Base-by-base conservation (phyloP, 768 basidiomycete genomes). In the Tylopilus sp. region DNA sequence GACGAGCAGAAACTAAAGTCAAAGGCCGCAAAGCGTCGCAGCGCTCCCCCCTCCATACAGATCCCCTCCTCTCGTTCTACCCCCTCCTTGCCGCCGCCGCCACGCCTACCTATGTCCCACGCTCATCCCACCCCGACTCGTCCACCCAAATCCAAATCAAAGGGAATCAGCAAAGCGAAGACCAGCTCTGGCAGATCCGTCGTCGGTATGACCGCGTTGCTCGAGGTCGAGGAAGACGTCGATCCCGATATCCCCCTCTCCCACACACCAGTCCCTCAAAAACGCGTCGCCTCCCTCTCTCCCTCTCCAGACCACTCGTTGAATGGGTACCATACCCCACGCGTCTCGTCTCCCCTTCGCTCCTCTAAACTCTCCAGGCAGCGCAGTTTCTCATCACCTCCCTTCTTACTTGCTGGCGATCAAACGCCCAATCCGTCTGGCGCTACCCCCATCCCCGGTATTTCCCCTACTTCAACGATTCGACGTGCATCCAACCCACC, bases 151-250 rank as follows among this genome's bases (percentile, higher is more conserved):
- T 67, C 58, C 51, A 66, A 64, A 44, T 54, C 56, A 23, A 68
- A 68, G 54, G 50, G 48, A 6, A 55, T 59, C 30, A 41, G 39
- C 42, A 69, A 69, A 47, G 54, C 60, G 33, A 68, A 72, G 45
- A 64, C 65, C 20, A 71, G 70, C 48, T 53, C 62, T 12, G 72
- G 74, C 13, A 70, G 74, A 53, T 73, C 78, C 50, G 76, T 78
- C 69, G 67, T 74, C 58, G 78, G 74, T 49, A 82, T 82, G 81
- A 63, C 77, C 17, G 74, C 76, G 11, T 59, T 82, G 1, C 66
- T 80, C 15, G 79, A 80, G 57, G 79, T 78, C 52, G 79, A 82
- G 46, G 80, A 82, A 52, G 70, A 76, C 50, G 23, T 47, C 21
- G 71, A 72, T 44, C 42, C 51, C 21, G 68, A 67, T 8, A 21